Percentiles rank a stretch among this genome's conserved stretches.
Conservation (phyloP, 169 alveolate genomes). For the Plasmodium gaboni region DNA sequence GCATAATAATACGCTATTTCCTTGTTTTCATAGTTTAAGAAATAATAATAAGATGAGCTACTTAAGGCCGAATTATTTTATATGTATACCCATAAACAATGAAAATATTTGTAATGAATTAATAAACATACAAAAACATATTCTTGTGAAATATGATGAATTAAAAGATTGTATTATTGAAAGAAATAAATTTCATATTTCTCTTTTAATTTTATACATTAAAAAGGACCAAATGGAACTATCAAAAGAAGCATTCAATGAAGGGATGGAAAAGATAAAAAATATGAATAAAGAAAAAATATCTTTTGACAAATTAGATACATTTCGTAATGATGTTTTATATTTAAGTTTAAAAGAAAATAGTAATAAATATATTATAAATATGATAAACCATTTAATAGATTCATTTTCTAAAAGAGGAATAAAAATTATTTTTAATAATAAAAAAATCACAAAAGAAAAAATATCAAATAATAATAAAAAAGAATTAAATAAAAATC, state of each 20-base stretch:
- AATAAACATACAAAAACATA: conserved; percentile 55
- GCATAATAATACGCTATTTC: background rate
- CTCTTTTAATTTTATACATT: conserved; percentile 54
- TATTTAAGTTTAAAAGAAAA: conserved; percentile 38
- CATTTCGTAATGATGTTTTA: conserved; percentile 72
- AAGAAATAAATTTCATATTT: conserved; percentile 61
- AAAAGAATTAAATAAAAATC: background rate
- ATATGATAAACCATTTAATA: conserved; percentile 5
- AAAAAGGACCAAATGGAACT: conserved; percentile 28
- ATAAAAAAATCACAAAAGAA: background rate
- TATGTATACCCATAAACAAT: conserved; percentile 48
- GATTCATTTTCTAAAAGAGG: conserved; percentile 35
- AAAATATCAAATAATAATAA: background rate
- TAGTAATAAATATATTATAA: conserved; percentile 19
- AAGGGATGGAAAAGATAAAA: conserved; percentile 39
- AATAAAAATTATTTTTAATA: conserved; percentile 39
- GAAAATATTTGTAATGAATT: conserved; percentile 28
- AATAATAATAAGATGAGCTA: conserved; percentile 26
- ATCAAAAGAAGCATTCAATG: conserved; percentile 61
- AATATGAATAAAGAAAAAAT: conserved; percentile 17
- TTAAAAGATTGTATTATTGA: conserved; percentile 62
- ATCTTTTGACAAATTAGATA: conserved; percentile 25
- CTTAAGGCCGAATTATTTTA: conserved; percentile 43
- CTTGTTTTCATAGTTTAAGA: background rate
- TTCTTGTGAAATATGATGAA: conserved; percentile 22